phyloP scores from a whole-genome alignment of 176 grass and related monocot genomes.

The Alloteropsis semialata region DNA sequence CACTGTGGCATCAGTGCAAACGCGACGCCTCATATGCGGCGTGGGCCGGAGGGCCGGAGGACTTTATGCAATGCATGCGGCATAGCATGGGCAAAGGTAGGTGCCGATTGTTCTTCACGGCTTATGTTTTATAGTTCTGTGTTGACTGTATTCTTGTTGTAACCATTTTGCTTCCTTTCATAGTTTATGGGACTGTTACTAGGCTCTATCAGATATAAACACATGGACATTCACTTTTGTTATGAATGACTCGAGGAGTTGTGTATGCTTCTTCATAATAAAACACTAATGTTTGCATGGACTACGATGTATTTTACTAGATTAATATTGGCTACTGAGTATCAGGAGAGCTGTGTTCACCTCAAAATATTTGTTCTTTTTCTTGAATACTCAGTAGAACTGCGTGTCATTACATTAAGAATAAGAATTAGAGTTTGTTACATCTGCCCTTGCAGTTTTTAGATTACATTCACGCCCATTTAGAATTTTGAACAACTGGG shows the following conservation, averaged over 20 bases:
- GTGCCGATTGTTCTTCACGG: not conserved
- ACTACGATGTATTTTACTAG: not conserved
- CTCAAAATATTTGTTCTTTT: not conserved
- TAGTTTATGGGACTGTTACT: conserved; percentile 11
- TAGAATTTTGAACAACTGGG: too few species aligned
- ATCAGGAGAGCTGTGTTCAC: not conserved
- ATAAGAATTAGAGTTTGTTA: too few species aligned
- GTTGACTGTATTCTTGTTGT: not conserved
- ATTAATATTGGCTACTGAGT: conserved; percentile 3
- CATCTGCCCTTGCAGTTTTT: too few species aligned
- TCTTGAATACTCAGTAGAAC: too few species aligned
- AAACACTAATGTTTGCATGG: not conserved
- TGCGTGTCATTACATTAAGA: too few species aligned
- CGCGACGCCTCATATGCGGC: conserved; percentile 76
- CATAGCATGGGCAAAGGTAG: conserved; percentile 87
- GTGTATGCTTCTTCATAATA: not conserved
- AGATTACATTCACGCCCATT: too few species aligned
- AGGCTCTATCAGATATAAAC: not conserved
- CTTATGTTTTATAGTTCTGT: not conserved
- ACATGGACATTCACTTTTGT: not conserved
- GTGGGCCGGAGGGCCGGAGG: conserved; percentile 68
- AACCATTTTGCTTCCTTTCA: not conserved
- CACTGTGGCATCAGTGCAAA: conserved; percentile 81
- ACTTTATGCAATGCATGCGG: conserved; percentile 93
- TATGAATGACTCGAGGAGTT: not conserved